Conservation (phyloP, 148 eudicot species). For the Amaranthus palmeri region DNA sequence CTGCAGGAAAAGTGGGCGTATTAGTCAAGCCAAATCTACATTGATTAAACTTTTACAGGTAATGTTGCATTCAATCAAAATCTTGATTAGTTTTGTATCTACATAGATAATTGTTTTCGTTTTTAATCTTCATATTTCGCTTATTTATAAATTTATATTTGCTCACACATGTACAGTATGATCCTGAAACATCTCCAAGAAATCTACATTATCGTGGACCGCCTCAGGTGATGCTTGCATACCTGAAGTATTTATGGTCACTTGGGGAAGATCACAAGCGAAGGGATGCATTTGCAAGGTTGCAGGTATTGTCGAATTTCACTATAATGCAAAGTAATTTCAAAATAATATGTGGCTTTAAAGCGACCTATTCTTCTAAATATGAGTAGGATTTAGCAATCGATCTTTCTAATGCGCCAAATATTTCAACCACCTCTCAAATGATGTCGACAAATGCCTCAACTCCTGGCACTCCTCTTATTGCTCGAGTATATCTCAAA, state of each 20-base stretch:
- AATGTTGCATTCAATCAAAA: not conserved
- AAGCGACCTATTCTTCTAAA: not conserved
- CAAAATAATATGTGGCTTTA: not conserved
- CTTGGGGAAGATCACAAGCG: constrained; percentile 93
- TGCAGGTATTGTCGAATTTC: constrained; percentile 50
- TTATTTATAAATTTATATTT: constrained; percentile 11
- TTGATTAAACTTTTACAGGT: constrained; percentile 89
- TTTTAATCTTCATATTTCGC: not conserved
- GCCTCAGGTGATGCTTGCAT: constrained; percentile 90
- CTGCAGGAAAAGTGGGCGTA: constrained; percentile 86
- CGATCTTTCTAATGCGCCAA: constrained; percentile 56
- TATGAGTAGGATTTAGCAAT: constrained; percentile 55
- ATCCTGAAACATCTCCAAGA: constrained; percentile 79
- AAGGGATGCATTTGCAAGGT: constrained; percentile 77
- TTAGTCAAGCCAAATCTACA: constrained; percentile 90
- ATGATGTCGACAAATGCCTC: constrained; percentile 36
- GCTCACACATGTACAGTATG: constrained; percentile 49
- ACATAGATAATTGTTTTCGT: not conserved
- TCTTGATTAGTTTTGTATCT: not conserved
- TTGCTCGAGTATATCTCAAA: constrained; percentile 81
- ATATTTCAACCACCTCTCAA: constrained; percentile 35
- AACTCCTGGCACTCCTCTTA: constrained; percentile 44
- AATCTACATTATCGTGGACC: constrained; percentile 67
- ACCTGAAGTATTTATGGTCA: constrained; percentile 90
- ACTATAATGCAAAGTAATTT: not conserved